Evolutionary conservation across 441 rosid genomes (phyloP).

Genomic region (Hura crepitans): DNA sequence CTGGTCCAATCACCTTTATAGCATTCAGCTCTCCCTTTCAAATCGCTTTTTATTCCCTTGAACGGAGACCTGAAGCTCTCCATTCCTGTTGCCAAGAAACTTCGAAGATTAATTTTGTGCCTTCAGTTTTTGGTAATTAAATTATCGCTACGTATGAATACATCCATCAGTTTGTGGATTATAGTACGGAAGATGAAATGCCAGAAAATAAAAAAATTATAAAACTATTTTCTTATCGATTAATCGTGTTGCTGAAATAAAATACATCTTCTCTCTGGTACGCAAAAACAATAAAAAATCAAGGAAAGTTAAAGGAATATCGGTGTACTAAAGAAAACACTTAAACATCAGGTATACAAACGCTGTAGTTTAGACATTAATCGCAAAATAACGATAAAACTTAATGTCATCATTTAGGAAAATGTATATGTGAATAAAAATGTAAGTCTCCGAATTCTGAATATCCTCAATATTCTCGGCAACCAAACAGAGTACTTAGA

Average conservation of each 20-base stretch:
- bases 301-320: background rate
- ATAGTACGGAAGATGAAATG: too few relatives aligned
- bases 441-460: background rate
- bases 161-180: background rate
- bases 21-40: constrained; percentile 58
- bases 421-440: too few relatives aligned
- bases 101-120: too few relatives aligned
- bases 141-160: background rate
- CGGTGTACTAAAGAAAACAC: background rate
- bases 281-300: background rate
- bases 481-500: background rate
- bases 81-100: constrained; percentile 38
- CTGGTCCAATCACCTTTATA: constrained; percentile 73
- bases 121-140: background rate
- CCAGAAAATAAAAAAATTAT: background rate
- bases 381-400: background rate
- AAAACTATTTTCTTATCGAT: too few relatives aligned
- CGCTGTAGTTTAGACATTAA: background rate
- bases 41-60: constrained; percentile 58
- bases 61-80: constrained; percentile 46
- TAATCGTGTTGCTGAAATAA: too few relatives aligned
- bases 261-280: background rate
- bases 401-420: too few relatives aligned
- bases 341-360: background rate
- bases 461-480: background rate